phyloP scores from a whole-genome alignment of 768 basidiomycete genomes.

The Suillus fuscotomentosus region DNA sequence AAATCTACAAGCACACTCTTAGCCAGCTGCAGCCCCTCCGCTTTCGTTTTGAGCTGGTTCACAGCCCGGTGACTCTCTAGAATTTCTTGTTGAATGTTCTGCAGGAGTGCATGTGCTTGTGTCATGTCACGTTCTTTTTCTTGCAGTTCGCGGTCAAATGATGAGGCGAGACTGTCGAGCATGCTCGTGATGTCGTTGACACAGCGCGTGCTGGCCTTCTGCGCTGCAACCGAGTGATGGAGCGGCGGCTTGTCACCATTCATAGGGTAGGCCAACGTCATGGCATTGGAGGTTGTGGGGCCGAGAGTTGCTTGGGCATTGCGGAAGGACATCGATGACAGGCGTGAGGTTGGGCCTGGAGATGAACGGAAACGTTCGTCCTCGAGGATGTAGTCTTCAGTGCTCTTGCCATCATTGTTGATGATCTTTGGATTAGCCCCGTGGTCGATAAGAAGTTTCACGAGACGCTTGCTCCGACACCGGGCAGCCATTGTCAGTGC shows the following conservation, averaged over 20 bases:
- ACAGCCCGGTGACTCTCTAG: constrained; percentile 80
- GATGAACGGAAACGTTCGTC: constrained; percentile 96
- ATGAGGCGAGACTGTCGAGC: constrained; percentile 83
- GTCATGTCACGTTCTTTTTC: constrained; percentile 90
- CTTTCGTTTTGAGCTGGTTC: constrained; percentile 62
- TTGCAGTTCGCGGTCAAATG: constrained; percentile 88
- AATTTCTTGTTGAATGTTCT: constrained; percentile 88
- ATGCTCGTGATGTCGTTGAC: constrained; percentile 83
- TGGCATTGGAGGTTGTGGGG: not conserved
- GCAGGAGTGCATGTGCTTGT: constrained; percentile 84
- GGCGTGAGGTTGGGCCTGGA: constrained; percentile 72
- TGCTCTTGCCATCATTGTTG: constrained; percentile 93
- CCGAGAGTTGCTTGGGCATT: constrained; percentile 64
- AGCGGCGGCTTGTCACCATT: constrained; percentile 70
- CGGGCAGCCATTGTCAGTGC: constrained; percentile 95
- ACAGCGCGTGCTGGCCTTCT: constrained; percentile 82
- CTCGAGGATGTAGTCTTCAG: constrained; percentile 98
- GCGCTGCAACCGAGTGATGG: constrained; percentile 82
- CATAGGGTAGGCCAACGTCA: constrained; percentile 36
- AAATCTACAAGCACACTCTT: constrained; percentile 58
- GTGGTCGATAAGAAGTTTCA: constrained; percentile 93
- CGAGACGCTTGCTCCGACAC: constrained; percentile 91
- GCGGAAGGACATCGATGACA: constrained; percentile 67
- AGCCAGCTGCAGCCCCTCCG: constrained; percentile 62
- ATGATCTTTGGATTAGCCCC: constrained; percentile 94